Evolutionary conservation across 768 basidiomycete genomes (phyloP), one percentile per base, ranked within the genome.

Genomic region (Mycena albidolilacea): DNA sequence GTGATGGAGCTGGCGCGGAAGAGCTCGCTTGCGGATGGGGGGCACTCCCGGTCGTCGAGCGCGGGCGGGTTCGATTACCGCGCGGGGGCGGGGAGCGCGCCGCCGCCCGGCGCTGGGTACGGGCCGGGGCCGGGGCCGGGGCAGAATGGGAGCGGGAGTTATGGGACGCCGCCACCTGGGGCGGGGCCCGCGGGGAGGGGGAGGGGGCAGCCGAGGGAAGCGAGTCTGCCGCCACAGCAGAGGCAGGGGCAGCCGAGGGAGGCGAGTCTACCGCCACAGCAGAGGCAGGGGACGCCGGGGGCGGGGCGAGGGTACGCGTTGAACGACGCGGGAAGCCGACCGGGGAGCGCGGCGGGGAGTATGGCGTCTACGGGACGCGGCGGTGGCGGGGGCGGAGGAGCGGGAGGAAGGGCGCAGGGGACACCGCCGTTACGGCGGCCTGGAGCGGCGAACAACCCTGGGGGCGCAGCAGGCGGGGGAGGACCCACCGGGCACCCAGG

Each of bases 1-100:
- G 75, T 73, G 41, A 76, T 76, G 75, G 75, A 72, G 71, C 66
- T 76, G 9, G 75, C 71, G 71, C 57, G 75, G 55, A 76, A 76
- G 75, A 76, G 75, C 65, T 73, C 71, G 65, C 43, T 76, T 14
- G 54, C 55, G 68, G 75, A 73, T 50, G 23, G 39, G 64, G 35
- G 59, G 12, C 60, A 71, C n/a, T 64, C 59, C n/a, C 66, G 74
- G 11, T 5, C 44, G 19, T 39, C 62, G 55, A 71, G 73, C 38
- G 61, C 69, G 43, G 72, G 68, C 5, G 73, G 72, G 48, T 69
- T 73, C 37, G 72, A 73, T 66, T 73, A 73, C 48, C 72, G 72
- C 21, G 30, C 55, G 23, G 48, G 72, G 67, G 19, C 12, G 14
- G 50, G 54, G 57, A 52, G 50, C 3, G 65, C 8, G 43, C 48